Percentiles rank a stretch among this genome's conserved stretches.
These are phyloP conservation scores for Phaeosphaeriaceae sp. DNA, from an alignment of 2,329 filamentous ascomycete species.

Conservation along the genomic window DNA sequence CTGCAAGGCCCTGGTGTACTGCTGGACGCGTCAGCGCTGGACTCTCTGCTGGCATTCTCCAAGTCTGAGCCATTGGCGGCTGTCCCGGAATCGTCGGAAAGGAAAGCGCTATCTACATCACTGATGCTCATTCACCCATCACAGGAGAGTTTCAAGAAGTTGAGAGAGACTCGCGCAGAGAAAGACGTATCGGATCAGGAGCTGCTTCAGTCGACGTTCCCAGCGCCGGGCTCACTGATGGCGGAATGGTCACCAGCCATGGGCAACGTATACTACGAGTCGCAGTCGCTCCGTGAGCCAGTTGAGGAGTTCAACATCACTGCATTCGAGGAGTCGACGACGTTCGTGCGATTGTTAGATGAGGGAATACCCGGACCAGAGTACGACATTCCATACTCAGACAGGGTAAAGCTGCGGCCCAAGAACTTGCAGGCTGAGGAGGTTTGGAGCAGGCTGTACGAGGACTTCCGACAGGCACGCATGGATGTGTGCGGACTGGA, in stretches of 20 bases:
- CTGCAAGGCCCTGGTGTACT: slow-evolving; percentile 55
- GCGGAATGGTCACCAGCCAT: slow-evolving; percentile 47
- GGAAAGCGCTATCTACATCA: slow-evolving; percentile 44
- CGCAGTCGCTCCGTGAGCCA: slow-evolving; percentile 36
- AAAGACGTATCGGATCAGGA: slow-evolving; percentile 38
- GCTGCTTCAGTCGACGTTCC: slow-evolving; percentile 43
- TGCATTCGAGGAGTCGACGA: slow-evolving; percentile 50
- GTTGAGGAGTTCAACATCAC: slow-evolving; percentile 54
- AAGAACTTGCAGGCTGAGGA: slow-evolving; percentile 54
- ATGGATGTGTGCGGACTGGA: slow-evolving; percentile 62
- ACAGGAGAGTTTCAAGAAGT: slow-evolving; percentile 36
- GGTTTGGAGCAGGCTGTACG: slow-evolving; percentile 59
- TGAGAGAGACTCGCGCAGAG: slow-evolving; percentile 36
- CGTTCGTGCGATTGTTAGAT: slow-evolving; percentile 57
- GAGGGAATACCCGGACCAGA: slow-evolving; percentile 59
- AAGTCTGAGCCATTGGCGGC: slow-evolving; percentile 45
- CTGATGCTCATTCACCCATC: slow-evolving; percentile 49
- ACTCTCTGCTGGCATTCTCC: slow-evolving; percentile 52
- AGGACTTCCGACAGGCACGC: slow-evolving; percentile 56
- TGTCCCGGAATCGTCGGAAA: slow-evolving; percentile 39
- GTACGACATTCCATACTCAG: slow-evolving; percentile 56
- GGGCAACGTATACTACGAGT: slow-evolving; percentile 49
- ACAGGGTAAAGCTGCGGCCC: slow-evolving; percentile 52
- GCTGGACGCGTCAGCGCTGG: slow-evolving; percentile 55
- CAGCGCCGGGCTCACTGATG: slow-evolving; percentile 42